Evolutionary conservation across 2,329 filamentous ascomycete genomes (phyloP), one percentile per base, ranked within the genome.

Genomic region (Mollisiaceae sp.): DNA sequence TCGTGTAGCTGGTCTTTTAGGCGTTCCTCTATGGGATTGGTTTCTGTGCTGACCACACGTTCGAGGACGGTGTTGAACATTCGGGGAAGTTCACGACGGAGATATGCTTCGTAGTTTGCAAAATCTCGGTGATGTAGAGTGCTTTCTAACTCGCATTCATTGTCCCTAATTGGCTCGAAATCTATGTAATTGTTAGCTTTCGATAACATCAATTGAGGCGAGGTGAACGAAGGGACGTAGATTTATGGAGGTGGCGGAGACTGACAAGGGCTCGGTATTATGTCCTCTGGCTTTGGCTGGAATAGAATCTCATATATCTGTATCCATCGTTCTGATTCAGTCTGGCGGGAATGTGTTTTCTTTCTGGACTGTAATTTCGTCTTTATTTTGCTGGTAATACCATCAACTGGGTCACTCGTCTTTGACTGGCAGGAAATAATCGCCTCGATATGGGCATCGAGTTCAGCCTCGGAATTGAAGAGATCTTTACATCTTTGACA

Each of bases 221-320:
- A 9, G 18, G 5, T 47, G 43, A 32, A 52, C 27, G 20, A 32
- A 27, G 14, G 14, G 4, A 4, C 3, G n/a, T 22, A 20, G 50
- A 15, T 8, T 4, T 18, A 36, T 27, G 15, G 20, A 22, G n/a
- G 27, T 20, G 38, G 8, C n/a, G n/a, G 11, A 4, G 6, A 69
- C 74, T 68, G 72, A 79, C 78, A 78, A 11, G 78, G 78, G 20
- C 70, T 74, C 2, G 78, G 78, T 4, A 76, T 75, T 35, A 71
- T 70, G 3, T 72, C 75, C 15, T 71, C 73, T 15, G 11, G 8
- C 8, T 1, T 4, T 0, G 78, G 77, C 15, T 27, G 11, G 39
- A 81, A 80, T 0, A 81, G 69, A 0, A 79, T 67, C 3, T 72
- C 69, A 67, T 78, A 80, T 20, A 78, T 75, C 39, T 78, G 75